A percentile compares a stretch with the other conserved stretches of the same genome.
Evolutionary conservation across 2,329 filamentous ascomycete species (phyloP).

Genomic region (Cladosporium sp.): DNA sequence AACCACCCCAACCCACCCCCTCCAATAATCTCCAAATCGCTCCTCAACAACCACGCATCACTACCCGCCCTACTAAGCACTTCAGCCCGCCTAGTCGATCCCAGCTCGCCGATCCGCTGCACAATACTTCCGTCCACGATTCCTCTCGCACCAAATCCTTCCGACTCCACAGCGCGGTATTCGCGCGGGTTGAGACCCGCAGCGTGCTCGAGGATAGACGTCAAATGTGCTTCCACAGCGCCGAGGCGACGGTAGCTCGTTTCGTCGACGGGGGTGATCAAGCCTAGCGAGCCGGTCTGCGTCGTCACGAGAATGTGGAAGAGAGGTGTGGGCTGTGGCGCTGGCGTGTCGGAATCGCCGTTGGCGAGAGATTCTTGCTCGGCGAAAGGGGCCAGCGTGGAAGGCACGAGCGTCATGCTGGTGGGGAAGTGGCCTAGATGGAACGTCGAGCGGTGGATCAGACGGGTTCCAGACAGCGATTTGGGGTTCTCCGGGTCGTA

Average conservation of each 20-base stretch:
- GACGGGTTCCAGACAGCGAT: conserved; percentile 79
- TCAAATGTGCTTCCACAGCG: conserved; percentile 74
- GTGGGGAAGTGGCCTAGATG: conserved; percentile 76
- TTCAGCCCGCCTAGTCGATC: conserved; percentile 66
- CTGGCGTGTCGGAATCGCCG: conserved; percentile 10
- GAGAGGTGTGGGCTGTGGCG: conserved; percentile 19
- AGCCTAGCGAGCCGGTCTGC: conserved; percentile 68
- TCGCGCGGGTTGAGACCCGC: conserved; percentile 80
- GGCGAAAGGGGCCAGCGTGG: conserved; percentile 48
- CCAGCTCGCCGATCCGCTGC: conserved; percentile 69
- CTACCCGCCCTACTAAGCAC: conserved; percentile 69
- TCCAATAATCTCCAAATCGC: conserved; percentile 62
- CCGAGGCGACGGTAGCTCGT: conserved; percentile 77
- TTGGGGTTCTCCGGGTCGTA: conserved; percentile 96
- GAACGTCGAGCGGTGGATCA: conserved; percentile 85
- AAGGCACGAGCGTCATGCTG: conserved; percentile 70
- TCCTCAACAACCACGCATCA: conserved; percentile 62
- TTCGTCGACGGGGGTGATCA: conserved; percentile 75
- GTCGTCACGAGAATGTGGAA: conserved; percentile 66
- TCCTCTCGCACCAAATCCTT: conserved; percentile 52
- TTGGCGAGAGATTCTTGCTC: conserved; percentile 32
- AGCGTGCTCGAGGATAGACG: conserved; percentile 68
- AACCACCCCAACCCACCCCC: conserved; percentile 62
- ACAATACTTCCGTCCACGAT: conserved; percentile 77
- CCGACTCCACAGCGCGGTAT: conserved; percentile 58